Percentiles rank a stretch among this genome's conserved stretches.
These are phyloP conservation scores for Botrytis fabae DNA, from an alignment of 2,329 filamentous ascomycete species.

Conservation along the genomic window DNA sequence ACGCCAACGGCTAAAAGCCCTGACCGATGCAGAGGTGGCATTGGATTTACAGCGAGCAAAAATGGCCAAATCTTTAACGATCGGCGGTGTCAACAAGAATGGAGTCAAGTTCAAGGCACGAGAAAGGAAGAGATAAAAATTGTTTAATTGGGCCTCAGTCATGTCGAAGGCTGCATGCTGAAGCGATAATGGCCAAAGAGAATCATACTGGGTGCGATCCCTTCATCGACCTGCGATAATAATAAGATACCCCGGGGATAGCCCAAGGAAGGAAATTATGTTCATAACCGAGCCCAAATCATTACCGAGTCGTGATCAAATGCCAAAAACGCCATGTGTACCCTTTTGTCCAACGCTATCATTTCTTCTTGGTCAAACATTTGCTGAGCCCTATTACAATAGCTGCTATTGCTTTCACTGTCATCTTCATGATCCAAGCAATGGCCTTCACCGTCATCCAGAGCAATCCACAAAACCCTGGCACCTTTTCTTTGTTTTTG, in stretches of 20 bases:
- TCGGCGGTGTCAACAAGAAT: conserved; percentile 58
- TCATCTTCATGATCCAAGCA: conserved; percentile 58
- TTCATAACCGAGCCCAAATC: conserved; percentile 17
- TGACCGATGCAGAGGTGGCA: conserved; percentile 57
- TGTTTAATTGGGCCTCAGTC: conserved; percentile 34
- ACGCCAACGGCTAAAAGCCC: conserved; percentile 54
- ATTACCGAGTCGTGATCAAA: conserved; percentile 20
- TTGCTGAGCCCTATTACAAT: conserved; percentile 53
- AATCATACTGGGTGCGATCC: conserved; percentile 9
- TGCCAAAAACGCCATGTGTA: conserved; percentile 21
- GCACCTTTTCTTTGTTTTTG: conserved; percentile 44
- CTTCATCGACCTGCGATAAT: conserved; percentile 23
- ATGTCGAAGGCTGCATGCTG: conserved; percentile 37
- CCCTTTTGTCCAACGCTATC: conserved; percentile 33
- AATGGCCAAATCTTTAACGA: conserved; percentile 66
- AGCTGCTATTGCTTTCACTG: conserved; percentile 54
- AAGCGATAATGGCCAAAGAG: conserved; percentile 23
- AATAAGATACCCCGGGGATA: conserved; percentile 21
- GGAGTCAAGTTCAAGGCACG: conserved; percentile 64
- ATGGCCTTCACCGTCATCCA: conserved; percentile 57
- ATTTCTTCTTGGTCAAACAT: conserved; percentile 50
- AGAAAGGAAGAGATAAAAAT: conserved; percentile 54
- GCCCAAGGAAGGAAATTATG: conserved; percentile 15
- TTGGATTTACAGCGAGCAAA: conserved; percentile 60
- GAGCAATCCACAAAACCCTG: conserved; percentile 53